phyloP scores from a whole-genome alignment of 495 filamentous ascomycete genomes.

The Xylaria telfairii region DNA sequence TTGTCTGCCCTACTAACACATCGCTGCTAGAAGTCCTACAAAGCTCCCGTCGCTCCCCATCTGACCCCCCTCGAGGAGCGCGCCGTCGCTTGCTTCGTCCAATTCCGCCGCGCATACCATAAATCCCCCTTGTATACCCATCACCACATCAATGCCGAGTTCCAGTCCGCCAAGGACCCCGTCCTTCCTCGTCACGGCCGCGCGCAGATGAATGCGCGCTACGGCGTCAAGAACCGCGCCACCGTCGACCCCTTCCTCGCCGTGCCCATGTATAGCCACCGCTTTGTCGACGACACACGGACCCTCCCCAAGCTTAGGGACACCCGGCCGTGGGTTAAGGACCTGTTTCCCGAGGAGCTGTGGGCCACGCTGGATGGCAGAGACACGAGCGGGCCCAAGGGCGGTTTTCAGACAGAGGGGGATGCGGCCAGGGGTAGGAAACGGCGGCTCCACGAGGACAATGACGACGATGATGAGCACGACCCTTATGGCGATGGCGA shows the following conservation, averaged over 20 bases:
- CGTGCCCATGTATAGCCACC: constrained; percentile 57
- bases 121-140: constrained; percentile 58
- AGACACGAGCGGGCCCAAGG: constrained; percentile 36
- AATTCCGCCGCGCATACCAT: constrained; percentile 56
- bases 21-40: constrained; percentile 42
- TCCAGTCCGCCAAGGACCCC: constrained; percentile 20
- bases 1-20: constrained; percentile 8
- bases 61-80: constrained; percentile 49
- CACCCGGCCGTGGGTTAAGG: constrained; percentile 49
- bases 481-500: constrained; percentile 29
- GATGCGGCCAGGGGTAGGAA: constrained; percentile 23
- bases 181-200: constrained; percentile 51
- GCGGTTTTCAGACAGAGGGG: constrained; percentile 30
- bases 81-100: constrained; percentile 52
- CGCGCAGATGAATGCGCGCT: constrained; percentile 57
- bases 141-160: constrained; percentile 28
- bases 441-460: constrained; percentile 28
- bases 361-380: constrained; percentile 57
- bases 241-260: constrained; percentile 58
- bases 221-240: constrained; percentile 51
- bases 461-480: constrained; percentile 31
- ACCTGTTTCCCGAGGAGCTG: constrained; percentile 60
- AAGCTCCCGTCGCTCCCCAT: constrained; percentile 47
- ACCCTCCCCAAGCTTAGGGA: constrained; percentile 53
- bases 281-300: constrained; percentile 50